Percentiles rank a stretch among this genome's conserved stretches.
Evolutionary conservation across 345 rosid genomes (phyloP).

Genomic region (Mangifera indica): DNA sequence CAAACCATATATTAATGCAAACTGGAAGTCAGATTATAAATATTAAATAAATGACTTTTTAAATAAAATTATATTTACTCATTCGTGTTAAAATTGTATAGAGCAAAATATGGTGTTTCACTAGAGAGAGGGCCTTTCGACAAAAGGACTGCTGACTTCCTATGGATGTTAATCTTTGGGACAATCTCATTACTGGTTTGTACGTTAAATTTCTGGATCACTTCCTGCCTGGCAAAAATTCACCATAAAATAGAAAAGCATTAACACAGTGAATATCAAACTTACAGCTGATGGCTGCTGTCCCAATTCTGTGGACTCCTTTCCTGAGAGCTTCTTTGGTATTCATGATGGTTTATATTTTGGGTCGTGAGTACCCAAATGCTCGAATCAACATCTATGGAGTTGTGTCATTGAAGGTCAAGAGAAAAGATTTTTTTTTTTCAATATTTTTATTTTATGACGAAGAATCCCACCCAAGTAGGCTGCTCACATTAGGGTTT

Average conservation of each 20-base stretch:
- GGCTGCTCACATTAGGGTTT: too few species aligned
- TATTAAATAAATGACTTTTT: too few species aligned
- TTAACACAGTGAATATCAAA: neutral
- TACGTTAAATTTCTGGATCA: too few species aligned
- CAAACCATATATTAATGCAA: neutral
- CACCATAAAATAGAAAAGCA: too few species aligned
- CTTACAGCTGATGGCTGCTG: constrained; percentile 42
- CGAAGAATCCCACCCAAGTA: too few species aligned
- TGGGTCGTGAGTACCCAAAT: constrained; percentile 62
- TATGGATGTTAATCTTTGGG: too few species aligned
- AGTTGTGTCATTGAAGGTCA: constrained; percentile 58
- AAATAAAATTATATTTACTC: too few species aligned
- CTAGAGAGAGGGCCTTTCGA: constrained; percentile 65
- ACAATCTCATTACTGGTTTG: constrained; percentile 66
- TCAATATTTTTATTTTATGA: too few species aligned
- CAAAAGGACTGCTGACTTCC: constrained; percentile 65
- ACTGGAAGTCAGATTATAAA: too few species aligned
- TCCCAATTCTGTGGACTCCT: constrained; percentile 44
- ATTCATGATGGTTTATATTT: constrained; percentile 57
- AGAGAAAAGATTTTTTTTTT: too few species aligned
- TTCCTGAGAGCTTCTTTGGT: constrained; percentile 56
- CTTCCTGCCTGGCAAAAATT: too few species aligned
- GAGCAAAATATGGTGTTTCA: constrained; percentile 62
- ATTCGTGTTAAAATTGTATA: constrained; percentile 8
- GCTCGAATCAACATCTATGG: constrained; percentile 51